phyloP scores from a whole-genome alignment of 129 eudicot genomes.

The Erigeron canadensis region DNA sequence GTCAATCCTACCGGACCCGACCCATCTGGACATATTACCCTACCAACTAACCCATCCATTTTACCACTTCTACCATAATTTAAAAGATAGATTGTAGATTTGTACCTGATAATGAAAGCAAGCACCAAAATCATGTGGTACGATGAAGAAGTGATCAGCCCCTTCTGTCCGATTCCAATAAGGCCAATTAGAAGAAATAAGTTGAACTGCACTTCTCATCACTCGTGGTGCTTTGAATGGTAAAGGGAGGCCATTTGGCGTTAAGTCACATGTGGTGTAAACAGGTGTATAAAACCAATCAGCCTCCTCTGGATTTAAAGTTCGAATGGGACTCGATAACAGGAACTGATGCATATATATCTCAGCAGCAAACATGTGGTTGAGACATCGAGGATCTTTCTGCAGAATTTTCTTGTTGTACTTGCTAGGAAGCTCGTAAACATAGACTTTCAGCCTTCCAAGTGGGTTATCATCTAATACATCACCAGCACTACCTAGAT shows the following conservation, averaged over 20 bases:
- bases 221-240: slow-evolving; percentile 87
- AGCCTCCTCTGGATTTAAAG: slow-evolving; percentile 86
- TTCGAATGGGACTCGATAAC: slow-evolving; percentile 70
- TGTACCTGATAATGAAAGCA: slow-evolving; percentile 81
- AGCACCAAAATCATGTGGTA: slow-evolving; percentile 87
- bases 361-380: slow-evolving; percentile 95
- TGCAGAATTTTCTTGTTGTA: slow-evolving; percentile 82
- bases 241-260: slow-evolving; percentile 84
- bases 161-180: slow-evolving; percentile 91
- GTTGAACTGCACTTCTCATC: slow-evolving; percentile 90
- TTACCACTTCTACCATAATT: background rate
- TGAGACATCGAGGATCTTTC: slow-evolving; percentile 76
- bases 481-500: slow-evolving; percentile 75
- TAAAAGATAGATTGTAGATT: background rate
- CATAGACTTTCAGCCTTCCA: slow-evolving; percentile 77
- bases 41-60: background rate
- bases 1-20: background rate
- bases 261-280: slow-evolving; percentile 72
- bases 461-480: slow-evolving; percentile 87
- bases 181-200: slow-evolving; percentile 85
- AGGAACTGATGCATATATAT: slow-evolving; percentile 84
- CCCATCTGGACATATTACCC: background rate
- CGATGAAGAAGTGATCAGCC: slow-evolving; percentile 84
- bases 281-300: slow-evolving; percentile 93
- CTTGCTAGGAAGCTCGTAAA: slow-evolving; percentile 87